Evolutionary conservation across 2,329 filamentous ascomycete genomes (phyloP).

Genomic region (Pseudogymnoascus destructans): DNA sequence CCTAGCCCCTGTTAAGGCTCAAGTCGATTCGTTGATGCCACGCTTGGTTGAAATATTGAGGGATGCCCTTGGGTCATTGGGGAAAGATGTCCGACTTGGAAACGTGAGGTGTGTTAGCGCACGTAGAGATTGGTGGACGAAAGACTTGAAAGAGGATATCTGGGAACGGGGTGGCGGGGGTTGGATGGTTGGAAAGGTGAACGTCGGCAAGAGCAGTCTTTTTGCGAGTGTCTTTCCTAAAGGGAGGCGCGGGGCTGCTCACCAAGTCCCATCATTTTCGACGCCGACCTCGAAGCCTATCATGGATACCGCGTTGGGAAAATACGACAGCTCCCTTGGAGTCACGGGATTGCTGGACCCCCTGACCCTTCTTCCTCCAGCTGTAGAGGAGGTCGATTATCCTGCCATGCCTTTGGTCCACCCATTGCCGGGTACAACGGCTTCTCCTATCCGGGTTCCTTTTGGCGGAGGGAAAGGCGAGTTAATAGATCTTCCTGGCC

Average conservation of each 20-base stretch:
- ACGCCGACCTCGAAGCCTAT: slow-evolving; percentile 1
- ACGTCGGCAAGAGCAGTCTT: slow-evolving; percentile 90
- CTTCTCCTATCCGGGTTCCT: slow-evolving; percentile 83
- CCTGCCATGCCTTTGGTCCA: slow-evolving; percentile 81
- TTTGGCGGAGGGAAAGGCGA: slow-evolving; percentile 81
- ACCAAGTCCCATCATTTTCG: slow-evolving; percentile 19
- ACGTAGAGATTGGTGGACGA: slow-evolving; percentile 83
- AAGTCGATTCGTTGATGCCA: slow-evolving; percentile 77
- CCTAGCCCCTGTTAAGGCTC: slow-evolving; percentile 67
- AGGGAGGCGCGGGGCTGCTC: slow-evolving; percentile 34
- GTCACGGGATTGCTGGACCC: slow-evolving; percentile 15
- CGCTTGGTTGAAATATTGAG: slow-evolving; percentile 68
- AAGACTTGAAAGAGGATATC: slow-evolving; percentile 71
- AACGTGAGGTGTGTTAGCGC: slow-evolving; percentile 82
- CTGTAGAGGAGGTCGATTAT: slow-evolving; percentile 58
- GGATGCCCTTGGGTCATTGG: slow-evolving; percentile 56
- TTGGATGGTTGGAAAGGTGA: slow-evolving; percentile 97
- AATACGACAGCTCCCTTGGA: not conserved
- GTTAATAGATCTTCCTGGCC: slow-evolving; percentile 80
- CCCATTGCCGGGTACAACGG: slow-evolving; percentile 80
- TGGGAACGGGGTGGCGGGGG: slow-evolving; percentile 71
- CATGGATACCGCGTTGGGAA: not conserved
- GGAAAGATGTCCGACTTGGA: slow-evolving; percentile 63
- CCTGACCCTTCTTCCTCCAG: slow-evolving; percentile 57
- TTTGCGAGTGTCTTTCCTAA: slow-evolving; percentile 82